A percentile compares a stretch with the other conserved stretches of the same genome.
Conservation (phyloP, 2,329 filamentous ascomycete genomes). For the Neonectria ditissima region DNA sequence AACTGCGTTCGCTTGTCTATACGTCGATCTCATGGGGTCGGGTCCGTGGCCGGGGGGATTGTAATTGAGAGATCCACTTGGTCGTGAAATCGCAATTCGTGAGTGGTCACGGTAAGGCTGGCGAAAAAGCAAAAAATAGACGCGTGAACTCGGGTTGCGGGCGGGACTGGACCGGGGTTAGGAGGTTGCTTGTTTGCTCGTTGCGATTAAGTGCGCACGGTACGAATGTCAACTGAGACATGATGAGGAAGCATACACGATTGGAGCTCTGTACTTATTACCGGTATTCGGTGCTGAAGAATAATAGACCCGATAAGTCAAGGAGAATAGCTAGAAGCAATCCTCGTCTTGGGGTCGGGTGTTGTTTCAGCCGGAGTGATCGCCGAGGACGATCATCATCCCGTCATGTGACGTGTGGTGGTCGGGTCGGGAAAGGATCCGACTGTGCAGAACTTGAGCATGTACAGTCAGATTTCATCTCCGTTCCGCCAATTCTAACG, state of each 20-base stretch:
- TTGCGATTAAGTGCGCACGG: neutral
- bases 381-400: slow-evolving; percentile 20
- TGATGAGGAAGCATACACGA: too few species aligned
- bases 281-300: neutral
- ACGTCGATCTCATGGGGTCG: slow-evolving; percentile 5
- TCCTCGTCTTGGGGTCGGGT: slow-evolving; percentile 8
- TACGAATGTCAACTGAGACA: neutral
- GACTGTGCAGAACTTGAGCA: neutral
- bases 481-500: neutral
- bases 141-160: slow-evolving; percentile 1
- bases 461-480: slow-evolving; percentile 1
- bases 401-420: slow-evolving; percentile 8
- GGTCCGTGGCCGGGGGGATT: neutral
- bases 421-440: slow-evolving; percentile 5
- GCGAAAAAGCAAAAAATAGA: neutral
- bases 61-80: slow-evolving; percentile 1
- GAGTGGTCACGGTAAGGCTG: slow-evolving; percentile 1
- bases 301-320: neutral
- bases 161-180: neutral
- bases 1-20: neutral
- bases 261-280: neutral
- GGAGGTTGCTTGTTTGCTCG: neutral
- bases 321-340: neutral
- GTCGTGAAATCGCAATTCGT: neutral
- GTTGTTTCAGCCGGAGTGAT: slow-evolving; percentile 20